Base-by-base conservation (phyloP, 805 yeast genomes). In the Candida pseudofarinosa region DNA sequence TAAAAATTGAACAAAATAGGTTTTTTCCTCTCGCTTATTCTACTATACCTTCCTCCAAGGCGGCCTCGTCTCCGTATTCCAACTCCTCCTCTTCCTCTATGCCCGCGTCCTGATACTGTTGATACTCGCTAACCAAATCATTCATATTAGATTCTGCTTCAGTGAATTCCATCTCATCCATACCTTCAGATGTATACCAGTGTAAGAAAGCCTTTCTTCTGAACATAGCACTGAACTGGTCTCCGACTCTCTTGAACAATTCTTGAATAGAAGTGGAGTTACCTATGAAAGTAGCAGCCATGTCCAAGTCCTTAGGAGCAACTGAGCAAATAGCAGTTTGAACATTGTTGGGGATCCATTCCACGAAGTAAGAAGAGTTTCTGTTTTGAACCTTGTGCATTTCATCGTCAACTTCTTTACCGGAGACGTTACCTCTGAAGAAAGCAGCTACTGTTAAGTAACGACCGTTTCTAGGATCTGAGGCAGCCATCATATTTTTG, bases 301-400 rank as follows among this genome's bases (percentile, higher is more conserved):
- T 87, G 59, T 85, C 90, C 55, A 84, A 74, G 57, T 77, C 91
- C 65, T 77, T 79, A 55, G 96, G 96, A 32, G 97, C 86, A 47
- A 88, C 93, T 17, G 90, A 81, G 69, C 97, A 89, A 44, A 89
- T 88, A 38, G 97, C 89, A 31, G 96, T 85, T 73, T 89, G 96
- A 52, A 89, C 95, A 60, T 89, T 89, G 67, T 87, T 87, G 56
- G 97, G 96, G 69, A 89, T 89, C 96, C 96, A 89, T 66, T 88
- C 96, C 41, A 89, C 97, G 58, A 89, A 89, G 65, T 85, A 82
- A 46, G 83, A 80, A 18, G 88, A 75, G 68, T 88, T 85, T 69
- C 85, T 83, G 48, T 83, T 79, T 71, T 88, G 93, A 48, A 86
- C 86, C 63, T 80, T 81, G 65, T 73, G 79, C 89, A 88, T 87